Base-by-base conservation (phyloP, 805 yeast genomes). In the Kodamaea lidongshanica region DNA sequence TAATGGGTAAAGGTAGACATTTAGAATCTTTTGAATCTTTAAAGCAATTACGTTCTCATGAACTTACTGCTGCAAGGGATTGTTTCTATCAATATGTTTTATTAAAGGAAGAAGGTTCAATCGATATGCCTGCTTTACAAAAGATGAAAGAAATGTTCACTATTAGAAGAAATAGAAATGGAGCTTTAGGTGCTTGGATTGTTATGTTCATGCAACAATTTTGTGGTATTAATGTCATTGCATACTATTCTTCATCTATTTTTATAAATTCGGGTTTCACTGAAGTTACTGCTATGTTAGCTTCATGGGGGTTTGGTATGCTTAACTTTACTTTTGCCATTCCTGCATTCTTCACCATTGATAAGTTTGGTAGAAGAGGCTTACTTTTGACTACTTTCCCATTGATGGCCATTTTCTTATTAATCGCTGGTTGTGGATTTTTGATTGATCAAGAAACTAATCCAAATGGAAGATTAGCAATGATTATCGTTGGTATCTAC, bases 201-300 rank as follows among this genome's bases (percentile, higher is more conserved):
- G 85, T 78, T 37, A 85, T 86, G 76, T 81, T 84, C 50, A 79
- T 80, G 85, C 95, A 85, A 61, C 94, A 85, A 54, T 81, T 84
- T 61, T 85, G 94, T 58, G 95, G 95, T 44, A 74, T 85, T 53
- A 85, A 85, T 48, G 89, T 84, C 31, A 83, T 85, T 56, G 89
- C 94, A 12, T 81, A 83, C 58, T 85, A 82, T 56, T 80, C 89
- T 1, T 78, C 92, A 0, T 67, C 81, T 7, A 84, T 85, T 35
- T 85, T 85, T 58, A 54, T 68, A 13, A 69, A 77, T 34, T 74
- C 87, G 13, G 81, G 80, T 24, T 77, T 79, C 55, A 55, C 71
- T 23, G 74, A 70, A 38, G 64, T 71, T 38, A 65, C 72, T 35
- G 77, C 94, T 0, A 56, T 85, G 48, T 58, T 80, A 43, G 94